phyloP scores from a whole-genome alignment of 345 rosid species.

The Ceriops zippeliana region DNA sequence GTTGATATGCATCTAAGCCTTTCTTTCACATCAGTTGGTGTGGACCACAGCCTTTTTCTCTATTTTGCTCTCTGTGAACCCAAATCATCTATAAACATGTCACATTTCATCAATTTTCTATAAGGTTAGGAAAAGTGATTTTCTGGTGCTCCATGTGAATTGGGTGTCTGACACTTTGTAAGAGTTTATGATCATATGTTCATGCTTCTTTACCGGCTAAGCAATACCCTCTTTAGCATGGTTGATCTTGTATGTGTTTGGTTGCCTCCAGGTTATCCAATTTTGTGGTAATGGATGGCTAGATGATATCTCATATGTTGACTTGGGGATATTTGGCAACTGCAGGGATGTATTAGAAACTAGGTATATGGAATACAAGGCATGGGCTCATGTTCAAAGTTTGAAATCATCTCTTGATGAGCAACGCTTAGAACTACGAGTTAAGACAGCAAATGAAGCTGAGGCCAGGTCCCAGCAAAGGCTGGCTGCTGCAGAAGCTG shows the following conservation, averaged over 20 bases:
- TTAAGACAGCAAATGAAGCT: slow-evolving; percentile 93
- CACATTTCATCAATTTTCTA: not conserved
- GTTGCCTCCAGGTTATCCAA: not conserved
- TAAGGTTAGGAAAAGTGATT: slow-evolving; percentile 1
- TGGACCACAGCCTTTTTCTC: not conserved
- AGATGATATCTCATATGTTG: slow-evolving; percentile 7
- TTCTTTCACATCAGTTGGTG: not conserved
- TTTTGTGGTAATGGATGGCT: slow-evolving; percentile 4
- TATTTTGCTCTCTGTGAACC: not conserved
- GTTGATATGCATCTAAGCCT: too few relatives aligned
- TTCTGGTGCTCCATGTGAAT: not conserved
- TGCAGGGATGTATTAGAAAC: slow-evolving; percentile 72
- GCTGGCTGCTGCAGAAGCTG: slow-evolving; percentile 97
- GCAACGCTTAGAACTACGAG: slow-evolving; percentile 75
- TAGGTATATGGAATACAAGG: slow-evolving; percentile 66
- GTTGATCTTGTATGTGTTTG: slow-evolving; percentile 2
- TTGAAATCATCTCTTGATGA: slow-evolving; percentile 84
- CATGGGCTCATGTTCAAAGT: slow-evolving; percentile 79
- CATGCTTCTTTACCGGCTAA: not conserved
- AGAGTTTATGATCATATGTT: not conserved
- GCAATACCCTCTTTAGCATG: not conserved
- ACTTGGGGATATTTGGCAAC: slow-evolving; percentile 9
- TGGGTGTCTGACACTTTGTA: not conserved
- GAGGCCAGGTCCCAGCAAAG: slow-evolving; percentile 91
- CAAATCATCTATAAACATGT: not conserved